Base-by-base conservation (phyloP, 2,329 filamentous ascomycete genomes). In the Aspergillus persii region DNA sequence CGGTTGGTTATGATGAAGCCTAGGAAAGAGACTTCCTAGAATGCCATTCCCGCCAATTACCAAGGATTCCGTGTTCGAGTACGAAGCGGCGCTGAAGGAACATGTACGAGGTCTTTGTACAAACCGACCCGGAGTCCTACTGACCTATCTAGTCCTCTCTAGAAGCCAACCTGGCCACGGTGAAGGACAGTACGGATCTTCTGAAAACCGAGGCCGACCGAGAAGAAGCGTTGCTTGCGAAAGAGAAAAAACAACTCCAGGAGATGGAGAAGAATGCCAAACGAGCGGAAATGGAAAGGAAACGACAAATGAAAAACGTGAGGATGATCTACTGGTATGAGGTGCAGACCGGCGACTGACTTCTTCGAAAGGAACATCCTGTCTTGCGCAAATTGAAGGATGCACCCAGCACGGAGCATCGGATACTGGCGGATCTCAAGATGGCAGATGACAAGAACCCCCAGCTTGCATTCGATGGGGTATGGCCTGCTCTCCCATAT, bases 21-120 rank as follows among this genome's bases (percentile, higher is more conserved):
- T 79, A 56, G 72, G 69, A 26, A 75, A 72, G 63, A 71, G 78
- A 47, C 68, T 80, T 3, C 77, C 78, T 39, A 71, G 76, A 60
- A 80, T 80, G 77, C 77, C 77, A 5, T 80, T 80, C 60, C 78
- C 78, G 1, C 76, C 76, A 4, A 67, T 71, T 29, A 74, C 75
- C 9, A 77, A 77, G 55, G 76, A 78, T 47, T 71, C 71, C 0
- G 72, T 70, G 53, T 80, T 80, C 61, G 76, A 79, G 61, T 77
- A 78, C 49, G 78, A 79, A 58, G 68, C 74, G 53, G 76, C 74
- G 4, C 68, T 80, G 8, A 69, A 76, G 59, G 76, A 78, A 62
- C 76, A 78, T 67, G 76, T 78, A 67, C 50, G 75, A 63, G 53
- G 41, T 29, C 5, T 4, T 33, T 39, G 4, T 53, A 12, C 9